phyloP scores from a whole-genome alignment of 352 stramenopile species.

The Thalassiosira sp. region DNA sequence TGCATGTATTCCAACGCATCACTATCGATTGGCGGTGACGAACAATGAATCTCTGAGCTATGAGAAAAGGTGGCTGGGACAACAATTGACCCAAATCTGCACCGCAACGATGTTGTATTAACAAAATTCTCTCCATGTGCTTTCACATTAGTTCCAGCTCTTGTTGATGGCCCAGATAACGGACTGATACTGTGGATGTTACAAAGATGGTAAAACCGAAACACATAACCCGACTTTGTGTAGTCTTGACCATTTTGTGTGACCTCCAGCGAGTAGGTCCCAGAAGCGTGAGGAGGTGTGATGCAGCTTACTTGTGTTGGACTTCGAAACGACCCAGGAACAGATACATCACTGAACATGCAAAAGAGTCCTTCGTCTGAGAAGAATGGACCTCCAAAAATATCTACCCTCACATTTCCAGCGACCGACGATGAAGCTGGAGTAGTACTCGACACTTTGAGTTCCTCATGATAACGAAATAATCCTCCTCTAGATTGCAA shows the following conservation, averaged over 20 bases:
- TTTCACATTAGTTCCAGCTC: slow-evolving; percentile 86
- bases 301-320: slow-evolving; percentile 81
- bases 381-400: slow-evolving; percentile 87
- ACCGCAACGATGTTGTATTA: slow-evolving; percentile 86
- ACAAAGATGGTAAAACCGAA: slow-evolving; percentile 87
- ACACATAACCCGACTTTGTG: slow-evolving; percentile 75
- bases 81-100: slow-evolving; percentile 87
- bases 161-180: slow-evolving; percentile 87
- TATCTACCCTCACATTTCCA: slow-evolving; percentile 88
- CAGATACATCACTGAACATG: slow-evolving; percentile 85
- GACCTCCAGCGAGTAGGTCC: slow-evolving; percentile 86
- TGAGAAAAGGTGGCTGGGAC: slow-evolving; percentile 87
- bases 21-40: slow-evolving; percentile 80
- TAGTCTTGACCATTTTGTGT: slow-evolving; percentile 93
- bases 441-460: slow-evolving; percentile 83
- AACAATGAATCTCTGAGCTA: slow-evolving; percentile 86
- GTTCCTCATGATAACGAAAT: slow-evolving; percentile 87
- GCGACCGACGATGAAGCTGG: slow-evolving; percentile 83
- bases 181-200: slow-evolving; percentile 84
- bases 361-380: slow-evolving; percentile 85
- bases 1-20: slow-evolving; percentile 17
- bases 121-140: slow-evolving; percentile 88
- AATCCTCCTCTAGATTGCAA: slow-evolving; percentile 38
- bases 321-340: slow-evolving; percentile 81
- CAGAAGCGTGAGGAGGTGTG: slow-evolving; percentile 82